A percentile compares a stretch with the other conserved stretches of the same genome.
These are phyloP conservation scores for Phytophthora capsici DNA, from an alignment of 352 stramenopile genomes.

Conservation along the genomic window DNA sequence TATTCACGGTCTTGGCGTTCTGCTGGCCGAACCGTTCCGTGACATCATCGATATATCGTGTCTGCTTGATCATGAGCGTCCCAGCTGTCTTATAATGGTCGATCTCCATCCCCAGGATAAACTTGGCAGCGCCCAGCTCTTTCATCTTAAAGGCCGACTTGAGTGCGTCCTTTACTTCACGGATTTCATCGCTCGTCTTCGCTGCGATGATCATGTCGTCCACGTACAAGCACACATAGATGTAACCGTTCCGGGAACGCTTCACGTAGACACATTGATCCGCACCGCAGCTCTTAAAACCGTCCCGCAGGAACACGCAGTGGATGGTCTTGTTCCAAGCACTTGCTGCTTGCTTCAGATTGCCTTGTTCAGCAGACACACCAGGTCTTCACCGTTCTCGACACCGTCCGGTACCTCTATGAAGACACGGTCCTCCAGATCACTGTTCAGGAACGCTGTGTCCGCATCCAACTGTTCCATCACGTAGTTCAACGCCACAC, in stretches of 20 bases:
- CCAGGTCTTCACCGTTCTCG: background rate
- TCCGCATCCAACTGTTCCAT: slow-evolving; percentile 12
- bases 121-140: slow-evolving; percentile 12
- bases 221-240: slow-evolving; percentile 19
- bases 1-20: slow-evolving; percentile 9
- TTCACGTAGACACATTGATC: slow-evolving; percentile 35
- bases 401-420: slow-evolving; percentile 6
- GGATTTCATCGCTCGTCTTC: slow-evolving; percentile 5
- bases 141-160: slow-evolving; percentile 23
- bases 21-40: slow-evolving; percentile 15
- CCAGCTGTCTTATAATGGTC: slow-evolving; percentile 3
- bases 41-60: slow-evolving; percentile 25
- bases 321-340: slow-evolving; percentile 38
- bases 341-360: slow-evolving; percentile 27
- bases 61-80: slow-evolving; percentile 31
- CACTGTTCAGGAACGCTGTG: slow-evolving; percentile 17
- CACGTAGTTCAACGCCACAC: too few species aligned
- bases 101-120: slow-evolving; percentile 35
- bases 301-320: slow-evolving; percentile 17
- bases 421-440: background rate
- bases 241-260: slow-evolving; percentile 1
- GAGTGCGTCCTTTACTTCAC: slow-evolving; percentile 14
- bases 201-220: slow-evolving; percentile 22
- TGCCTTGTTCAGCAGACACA: slow-evolving; percentile 21
- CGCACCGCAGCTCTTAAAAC: slow-evolving; percentile 13